Percentiles rank a stretch among this genome's conserved stretches.
Evolutionary conservation across 1,284 basidiomycete genomes (phyloP).

Genomic region (Microbotryomycetes sp.): DNA sequence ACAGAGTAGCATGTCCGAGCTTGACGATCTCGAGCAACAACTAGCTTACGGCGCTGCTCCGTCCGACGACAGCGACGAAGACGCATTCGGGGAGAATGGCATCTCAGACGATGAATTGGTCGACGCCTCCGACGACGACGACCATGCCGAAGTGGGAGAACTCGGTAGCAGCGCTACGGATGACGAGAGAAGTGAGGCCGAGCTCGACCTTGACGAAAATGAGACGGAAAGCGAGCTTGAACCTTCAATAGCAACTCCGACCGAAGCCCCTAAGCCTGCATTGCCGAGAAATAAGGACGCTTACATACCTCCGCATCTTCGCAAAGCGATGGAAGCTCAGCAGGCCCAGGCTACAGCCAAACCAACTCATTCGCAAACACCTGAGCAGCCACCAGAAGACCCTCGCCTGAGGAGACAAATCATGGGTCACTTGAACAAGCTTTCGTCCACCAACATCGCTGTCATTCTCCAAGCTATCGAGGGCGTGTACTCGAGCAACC

Average conservation of each 20-base stretch:
- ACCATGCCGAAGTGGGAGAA: conserved; percentile 18
- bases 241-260: no score
- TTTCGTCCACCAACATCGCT: conserved; percentile 56
- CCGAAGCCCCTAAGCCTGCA: no score
- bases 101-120: conserved; percentile 13
- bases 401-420: conserved; percentile 59
- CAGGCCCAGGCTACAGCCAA: background rate
- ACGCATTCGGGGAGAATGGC: conserved; percentile 8
- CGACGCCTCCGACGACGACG: conserved; percentile 21
- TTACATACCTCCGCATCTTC: conserved; percentile 49
- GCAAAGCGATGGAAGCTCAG: conserved; percentile 41
- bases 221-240: conserved; percentile 5
- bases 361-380: background rate
- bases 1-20: conserved; percentile 33
- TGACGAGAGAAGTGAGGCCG: background rate
- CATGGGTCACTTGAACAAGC: conserved; percentile 47
- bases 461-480: conserved; percentile 72
- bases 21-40: background rate
- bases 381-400: conserved; percentile 27
- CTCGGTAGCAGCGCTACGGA: conserved; percentile 2
- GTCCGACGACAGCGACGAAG: background rate
- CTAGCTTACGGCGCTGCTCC: background rate
- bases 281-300: conserved; percentile 35
- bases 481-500: conserved; percentile 65
- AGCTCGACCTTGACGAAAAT: conserved; percentile 25